A percentile compares a stretch with the other conserved stretches of the same genome.
Conservation (phyloP, 768 basidiomycete species). For the Suillus cothurnatus region DNA sequence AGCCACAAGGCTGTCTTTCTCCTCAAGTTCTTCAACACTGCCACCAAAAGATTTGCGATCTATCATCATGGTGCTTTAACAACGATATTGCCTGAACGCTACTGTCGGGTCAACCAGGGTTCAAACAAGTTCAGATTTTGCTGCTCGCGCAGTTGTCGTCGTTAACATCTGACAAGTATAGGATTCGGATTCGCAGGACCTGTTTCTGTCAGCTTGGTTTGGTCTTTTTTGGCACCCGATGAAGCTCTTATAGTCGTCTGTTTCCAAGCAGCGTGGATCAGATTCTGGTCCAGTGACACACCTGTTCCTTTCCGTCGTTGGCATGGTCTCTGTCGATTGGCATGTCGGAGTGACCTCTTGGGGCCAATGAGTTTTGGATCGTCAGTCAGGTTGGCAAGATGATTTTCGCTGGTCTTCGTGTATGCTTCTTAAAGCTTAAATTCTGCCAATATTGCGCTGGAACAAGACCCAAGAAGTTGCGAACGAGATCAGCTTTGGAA, state of each 20-base stretch:
- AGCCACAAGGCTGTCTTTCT: not conserved
- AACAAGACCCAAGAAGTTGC: conserved; percentile 2
- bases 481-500: not conserved
- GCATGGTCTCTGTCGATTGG: not conserved
- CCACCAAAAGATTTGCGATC: not conserved
- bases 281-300: not conserved
- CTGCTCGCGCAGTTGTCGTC: not conserved
- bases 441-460: not conserved
- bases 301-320: not conserved
- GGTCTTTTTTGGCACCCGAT: conserved; percentile 3
- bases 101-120: not conserved
- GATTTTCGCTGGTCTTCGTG: conserved; percentile 1
- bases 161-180: not conserved
- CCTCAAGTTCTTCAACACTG: not conserved
- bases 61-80: not conserved
- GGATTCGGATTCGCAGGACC: not conserved
- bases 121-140: not conserved
- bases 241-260: conserved; percentile 1
- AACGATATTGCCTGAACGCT: not conserved
- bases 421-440: conserved; percentile 4
- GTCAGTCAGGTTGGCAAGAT: not conserved
- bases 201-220: not conserved
- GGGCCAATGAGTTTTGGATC: not conserved
- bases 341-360: not conserved
- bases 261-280: not conserved